A percentile compares a stretch with the other conserved stretches of the same genome.
Evolutionary conservation across 2,329 filamentous ascomycete species (phyloP).

Genomic region (Colletotrichum tofieldiae): DNA sequence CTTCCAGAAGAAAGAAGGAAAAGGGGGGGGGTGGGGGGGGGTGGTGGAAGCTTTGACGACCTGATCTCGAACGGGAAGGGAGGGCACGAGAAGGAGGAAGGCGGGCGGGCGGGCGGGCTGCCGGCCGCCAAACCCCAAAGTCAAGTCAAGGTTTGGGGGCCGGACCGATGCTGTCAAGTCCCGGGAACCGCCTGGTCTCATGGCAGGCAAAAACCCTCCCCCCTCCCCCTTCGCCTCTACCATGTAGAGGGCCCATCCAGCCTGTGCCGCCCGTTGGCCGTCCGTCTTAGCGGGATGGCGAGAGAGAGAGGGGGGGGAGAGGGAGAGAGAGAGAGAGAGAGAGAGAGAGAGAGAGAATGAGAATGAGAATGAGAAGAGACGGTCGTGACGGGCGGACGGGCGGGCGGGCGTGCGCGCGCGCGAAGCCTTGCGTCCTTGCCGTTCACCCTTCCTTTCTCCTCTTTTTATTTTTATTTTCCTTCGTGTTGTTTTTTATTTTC

Average conservation of each 20-base stretch:
- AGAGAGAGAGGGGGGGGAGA: too few species aligned
- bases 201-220: neutral
- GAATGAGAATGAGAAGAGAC: neutral
- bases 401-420: neutral
- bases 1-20: neutral
- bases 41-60: neutral
- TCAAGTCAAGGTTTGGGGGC: slow-evolving; percentile 19
- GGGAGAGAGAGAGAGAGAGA: too few species aligned
- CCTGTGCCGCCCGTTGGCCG: neutral
- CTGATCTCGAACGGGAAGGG: neutral
- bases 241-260: neutral
- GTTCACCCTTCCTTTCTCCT: neutral
- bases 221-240: neutral
- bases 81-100: neutral
- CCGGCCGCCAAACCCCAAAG: slow-evolving; percentile 7
- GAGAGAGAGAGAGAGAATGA: too few species aligned
- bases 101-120: neutral
- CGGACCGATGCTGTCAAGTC: slow-evolving; percentile 25
- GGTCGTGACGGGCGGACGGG: neutral
- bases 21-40: neutral
- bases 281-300: neutral
- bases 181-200: slow-evolving; percentile 17
- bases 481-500: too few species aligned
- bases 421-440: neutral
- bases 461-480: neutral